Conservation (phyloP, 139 green algal genomes). For the Tetraselmis chui region DNA sequence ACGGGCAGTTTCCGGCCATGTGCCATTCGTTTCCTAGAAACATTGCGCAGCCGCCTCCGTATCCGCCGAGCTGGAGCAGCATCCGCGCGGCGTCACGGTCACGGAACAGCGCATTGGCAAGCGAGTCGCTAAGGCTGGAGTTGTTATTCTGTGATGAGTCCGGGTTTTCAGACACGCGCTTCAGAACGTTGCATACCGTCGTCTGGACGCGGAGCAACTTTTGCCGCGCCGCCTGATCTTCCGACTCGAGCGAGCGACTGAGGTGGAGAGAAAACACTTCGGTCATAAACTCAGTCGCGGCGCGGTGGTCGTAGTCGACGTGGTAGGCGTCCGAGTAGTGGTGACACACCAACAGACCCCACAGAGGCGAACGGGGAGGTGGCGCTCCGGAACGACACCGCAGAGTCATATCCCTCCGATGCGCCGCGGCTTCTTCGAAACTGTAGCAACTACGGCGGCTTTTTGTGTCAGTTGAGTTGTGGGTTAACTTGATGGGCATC, state of each 20-base stretch:
- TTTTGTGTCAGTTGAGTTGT: not conserved
- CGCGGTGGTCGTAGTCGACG: not conserved
- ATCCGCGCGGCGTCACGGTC: not conserved
- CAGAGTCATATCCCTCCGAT: no score
- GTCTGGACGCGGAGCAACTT: not conserved
- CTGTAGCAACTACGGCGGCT: no score
- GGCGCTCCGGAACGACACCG: no score
- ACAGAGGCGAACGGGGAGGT: not conserved
- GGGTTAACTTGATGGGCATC: slow-evolving; percentile 24
- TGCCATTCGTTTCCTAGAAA: not conserved
- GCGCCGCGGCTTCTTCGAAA: no score
- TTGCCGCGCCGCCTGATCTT: not conserved
- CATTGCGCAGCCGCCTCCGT: not conserved
- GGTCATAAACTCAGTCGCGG: not conserved
- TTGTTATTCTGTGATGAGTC: no score
- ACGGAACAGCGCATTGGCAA: not conserved
- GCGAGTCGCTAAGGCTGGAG: not conserved
- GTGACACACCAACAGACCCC: slow-evolving; percentile 8
- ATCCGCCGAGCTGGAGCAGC: not conserved
- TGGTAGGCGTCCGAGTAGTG: not conserved
- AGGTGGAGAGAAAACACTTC: not conserved
- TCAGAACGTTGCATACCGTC: not conserved
- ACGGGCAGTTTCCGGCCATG: not conserved
- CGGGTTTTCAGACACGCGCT: not conserved
- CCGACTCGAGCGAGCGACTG: not conserved